These are phyloP conservation scores for Syncephalastrum sp. DNA, from an alignment of 371 early-diverging fungal genomes.

Conservation along the genomic window DNA sequence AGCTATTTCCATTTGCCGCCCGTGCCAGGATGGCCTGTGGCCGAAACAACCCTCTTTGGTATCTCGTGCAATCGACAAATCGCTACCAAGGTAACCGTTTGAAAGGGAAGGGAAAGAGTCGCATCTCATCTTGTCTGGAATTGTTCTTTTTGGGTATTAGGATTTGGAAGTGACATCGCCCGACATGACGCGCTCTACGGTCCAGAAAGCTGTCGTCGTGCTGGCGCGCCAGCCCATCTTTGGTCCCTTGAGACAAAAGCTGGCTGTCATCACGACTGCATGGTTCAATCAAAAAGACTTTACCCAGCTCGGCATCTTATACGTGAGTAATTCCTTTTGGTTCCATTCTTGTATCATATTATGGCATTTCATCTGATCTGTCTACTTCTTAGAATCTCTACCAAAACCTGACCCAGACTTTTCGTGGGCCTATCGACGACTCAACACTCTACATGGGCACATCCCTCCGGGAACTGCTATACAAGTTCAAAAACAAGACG, in stretches of 20 bases:
- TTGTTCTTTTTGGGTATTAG: constrained; percentile 17
- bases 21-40: constrained; percentile 62
- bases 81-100: constrained; percentile 45
- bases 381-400: constrained; percentile 56
- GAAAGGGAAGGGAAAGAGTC: too few relatives aligned
- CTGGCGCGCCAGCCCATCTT: constrained; percentile 76
- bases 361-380: background rate
- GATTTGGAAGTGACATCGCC: constrained; percentile 67
- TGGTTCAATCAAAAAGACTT: constrained; percentile 84
- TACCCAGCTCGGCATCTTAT: constrained; percentile 70
- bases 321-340: constrained; percentile 35
- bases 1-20: constrained; percentile 87
- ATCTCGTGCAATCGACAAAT: constrained; percentile 86
- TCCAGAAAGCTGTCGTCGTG: constrained; percentile 83
- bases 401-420: constrained; percentile 54
- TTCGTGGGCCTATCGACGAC: constrained; percentile 65
- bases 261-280: constrained; percentile 76
- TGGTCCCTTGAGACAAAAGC: constrained; percentile 70
- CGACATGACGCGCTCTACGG: constrained; percentile 79
- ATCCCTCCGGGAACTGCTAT: constrained; percentile 68
- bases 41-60: constrained; percentile 73
- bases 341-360: too few relatives aligned
- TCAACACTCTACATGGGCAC: constrained; percentile 72
- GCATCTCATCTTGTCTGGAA: background rate
- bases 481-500: constrained; percentile 74